These are phyloP conservation scores for Juglanconis juglandina DNA, from an alignment of 2,329 filamentous ascomycete species.

Conservation along the genomic window DNA sequence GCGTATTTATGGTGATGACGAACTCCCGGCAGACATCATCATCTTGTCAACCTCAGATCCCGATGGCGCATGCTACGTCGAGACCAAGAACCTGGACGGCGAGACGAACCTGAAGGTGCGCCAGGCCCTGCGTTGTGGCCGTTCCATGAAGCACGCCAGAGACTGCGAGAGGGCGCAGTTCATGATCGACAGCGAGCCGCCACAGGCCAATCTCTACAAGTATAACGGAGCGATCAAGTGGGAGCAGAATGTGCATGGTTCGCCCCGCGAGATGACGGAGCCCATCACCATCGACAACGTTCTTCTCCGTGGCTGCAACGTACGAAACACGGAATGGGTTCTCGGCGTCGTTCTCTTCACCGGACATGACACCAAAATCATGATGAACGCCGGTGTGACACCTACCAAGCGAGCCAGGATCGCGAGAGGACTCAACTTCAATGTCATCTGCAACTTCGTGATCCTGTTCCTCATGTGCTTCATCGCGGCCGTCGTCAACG, in stretches of 20 bases:
- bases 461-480: slow-evolving; percentile 89
- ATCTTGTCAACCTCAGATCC: slow-evolving; percentile 89
- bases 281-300: slow-evolving; percentile 94
- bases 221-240: slow-evolving; percentile 89
- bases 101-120: slow-evolving; percentile 97
- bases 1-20: slow-evolving; percentile 92
- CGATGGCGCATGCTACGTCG: slow-evolving; percentile 93
- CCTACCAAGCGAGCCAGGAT: slow-evolving; percentile 91
- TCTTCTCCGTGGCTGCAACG: slow-evolving; percentile 84
- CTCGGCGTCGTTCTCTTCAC: slow-evolving; percentile 92
- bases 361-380: slow-evolving; percentile 95
- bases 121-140: slow-evolving; percentile 81
- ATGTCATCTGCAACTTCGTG: slow-evolving; percentile 93
- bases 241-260: slow-evolving; percentile 67
- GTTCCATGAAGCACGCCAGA: slow-evolving; percentile 77
- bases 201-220: slow-evolving; percentile 91
- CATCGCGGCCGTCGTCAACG: slow-evolving; percentile 78
- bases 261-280: slow-evolving; percentile 77
- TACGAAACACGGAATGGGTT: slow-evolving; percentile 95
- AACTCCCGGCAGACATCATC: slow-evolving; percentile 89
- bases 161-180: slow-evolving; percentile 92
- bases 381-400: slow-evolving; percentile 96
- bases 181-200: slow-evolving; percentile 80
- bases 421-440: slow-evolving; percentile 91
- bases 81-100: slow-evolving; percentile 96